Evolutionary conservation across 2,329 filamentous ascomycete species (phyloP).

Genomic region (Cladosporium colombiae): DNA sequence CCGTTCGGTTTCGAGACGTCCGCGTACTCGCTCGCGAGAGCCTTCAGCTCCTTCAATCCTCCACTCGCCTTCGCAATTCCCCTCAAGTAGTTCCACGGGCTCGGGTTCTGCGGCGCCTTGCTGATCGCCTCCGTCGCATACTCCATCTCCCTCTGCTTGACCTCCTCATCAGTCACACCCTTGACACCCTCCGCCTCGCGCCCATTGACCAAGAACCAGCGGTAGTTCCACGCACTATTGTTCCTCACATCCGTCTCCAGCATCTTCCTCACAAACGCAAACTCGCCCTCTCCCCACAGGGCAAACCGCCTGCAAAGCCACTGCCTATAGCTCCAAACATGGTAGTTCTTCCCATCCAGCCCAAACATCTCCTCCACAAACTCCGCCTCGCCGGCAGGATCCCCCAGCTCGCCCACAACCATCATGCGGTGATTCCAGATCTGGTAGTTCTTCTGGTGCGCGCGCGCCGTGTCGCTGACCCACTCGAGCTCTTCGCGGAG

Average conservation of each 20-base stretch:
- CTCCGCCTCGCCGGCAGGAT: constrained; percentile 56
- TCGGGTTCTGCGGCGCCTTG: constrained; percentile 88
- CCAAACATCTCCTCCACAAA: constrained; percentile 82
- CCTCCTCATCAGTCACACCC: constrained; percentile 47
- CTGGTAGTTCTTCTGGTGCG: constrained; percentile 96
- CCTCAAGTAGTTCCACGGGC: constrained; percentile 87
- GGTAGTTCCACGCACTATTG: constrained; percentile 97
- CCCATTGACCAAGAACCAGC: constrained; percentile 88
- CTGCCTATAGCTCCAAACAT: constrained; percentile 96
- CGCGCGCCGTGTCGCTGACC: constrained; percentile 80
- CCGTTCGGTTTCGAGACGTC: constrained; percentile 49
- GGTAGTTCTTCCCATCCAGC: constrained; percentile 93
- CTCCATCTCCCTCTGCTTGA: constrained; percentile 73
- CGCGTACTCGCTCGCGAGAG: constrained; percentile 57
- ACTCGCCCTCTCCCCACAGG: constrained; percentile 58
- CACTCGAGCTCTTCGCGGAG: constrained; percentile 75
- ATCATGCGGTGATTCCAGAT: constrained; percentile 76
- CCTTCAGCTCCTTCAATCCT: constrained; percentile 51
- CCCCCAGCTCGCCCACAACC: constrained; percentile 55
- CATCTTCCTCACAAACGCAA: constrained; percentile 69
- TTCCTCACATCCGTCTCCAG: constrained; percentile 83
- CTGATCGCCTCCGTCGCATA: constrained; percentile 69
- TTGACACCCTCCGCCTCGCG: constrained; percentile 43
- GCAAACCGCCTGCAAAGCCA: constrained; percentile 67
- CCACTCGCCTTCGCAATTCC: constrained; percentile 71